A percentile compares a stretch with the other conserved stretches of the same genome.
phyloP scores from a whole-genome alignment of 306 rosid genomes.

The Quercus berberidifolia region DNA sequence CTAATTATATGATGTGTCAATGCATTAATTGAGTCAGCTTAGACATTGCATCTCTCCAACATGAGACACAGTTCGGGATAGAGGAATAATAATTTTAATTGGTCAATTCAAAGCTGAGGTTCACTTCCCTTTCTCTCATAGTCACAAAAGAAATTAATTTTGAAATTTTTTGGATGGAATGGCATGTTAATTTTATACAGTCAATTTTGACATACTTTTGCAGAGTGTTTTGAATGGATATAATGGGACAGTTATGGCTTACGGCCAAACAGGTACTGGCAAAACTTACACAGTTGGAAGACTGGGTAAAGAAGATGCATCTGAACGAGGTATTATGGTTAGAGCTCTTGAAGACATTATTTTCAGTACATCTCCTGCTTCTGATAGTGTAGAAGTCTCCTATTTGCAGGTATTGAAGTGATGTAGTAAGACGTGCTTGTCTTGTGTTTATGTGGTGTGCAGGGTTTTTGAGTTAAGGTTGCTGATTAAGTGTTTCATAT shows the following conservation, averaged over 20 bases:
- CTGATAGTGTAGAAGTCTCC: slow-evolving; percentile 56
- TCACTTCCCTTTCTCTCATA: neutral
- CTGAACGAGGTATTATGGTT: slow-evolving; percentile 69
- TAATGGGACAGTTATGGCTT: slow-evolving; percentile 78
- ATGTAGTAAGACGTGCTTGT: neutral
- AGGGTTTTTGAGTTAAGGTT: neutral
- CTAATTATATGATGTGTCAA: neutral
- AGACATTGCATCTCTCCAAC: neutral
- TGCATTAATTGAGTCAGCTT: neutral
- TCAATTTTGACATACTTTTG: slow-evolving; percentile 23
- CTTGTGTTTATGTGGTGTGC: neutral
- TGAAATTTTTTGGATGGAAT: neutral
- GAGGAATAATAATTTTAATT: neutral
- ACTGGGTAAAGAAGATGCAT: slow-evolving; percentile 53
- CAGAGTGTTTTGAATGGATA: slow-evolving; percentile 71
- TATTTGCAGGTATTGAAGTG: slow-evolving; percentile 51
- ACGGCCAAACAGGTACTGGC: slow-evolving; percentile 79
- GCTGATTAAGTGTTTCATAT: neutral
- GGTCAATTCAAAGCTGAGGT: neutral
- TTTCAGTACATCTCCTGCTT: slow-evolving; percentile 35
- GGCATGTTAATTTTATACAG: neutral
- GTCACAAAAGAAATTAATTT: neutral
- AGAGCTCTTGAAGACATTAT: slow-evolving; percentile 66
- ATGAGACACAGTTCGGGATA: neutral
- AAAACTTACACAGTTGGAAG: slow-evolving; percentile 70